Percentiles rank a stretch among this genome's conserved stretches.
Evolutionary conservation across 352 stramenopile species (phyloP).

Genomic region (Phytophthora constricta): DNA sequence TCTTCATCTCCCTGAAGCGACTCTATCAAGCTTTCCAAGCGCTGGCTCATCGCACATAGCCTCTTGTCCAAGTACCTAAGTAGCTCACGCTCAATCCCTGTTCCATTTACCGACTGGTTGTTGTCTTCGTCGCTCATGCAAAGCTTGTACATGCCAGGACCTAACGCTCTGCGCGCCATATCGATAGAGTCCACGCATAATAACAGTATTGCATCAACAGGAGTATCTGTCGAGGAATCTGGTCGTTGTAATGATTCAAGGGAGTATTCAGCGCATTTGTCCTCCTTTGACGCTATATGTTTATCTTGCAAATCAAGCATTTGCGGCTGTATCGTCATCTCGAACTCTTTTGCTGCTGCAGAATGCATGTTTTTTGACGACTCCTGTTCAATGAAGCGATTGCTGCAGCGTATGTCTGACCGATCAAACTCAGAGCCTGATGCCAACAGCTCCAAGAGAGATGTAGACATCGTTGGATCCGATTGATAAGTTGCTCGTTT

Average conservation of each 20-base stretch:
- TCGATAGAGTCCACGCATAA: constrained; percentile 56
- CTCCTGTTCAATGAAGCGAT: constrained; percentile 10
- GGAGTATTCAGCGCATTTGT: background rate
- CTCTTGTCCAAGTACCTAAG: constrained; percentile 41
- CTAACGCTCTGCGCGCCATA: constrained; percentile 48
- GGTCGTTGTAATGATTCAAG: background rate
- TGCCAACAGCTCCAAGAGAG: constrained; percentile 30
- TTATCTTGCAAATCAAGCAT: background rate
- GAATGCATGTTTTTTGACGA: constrained; percentile 10
- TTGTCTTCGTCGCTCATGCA: background rate
- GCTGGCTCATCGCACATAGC: constrained; percentile 29
- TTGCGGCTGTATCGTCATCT: background rate
- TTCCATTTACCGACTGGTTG: constrained; percentile 2
- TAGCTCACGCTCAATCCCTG: constrained; percentile 48
- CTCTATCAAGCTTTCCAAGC: constrained; percentile 24
- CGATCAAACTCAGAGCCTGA: constrained; percentile 39
- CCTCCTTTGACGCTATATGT: background rate
- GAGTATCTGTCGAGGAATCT: background rate
- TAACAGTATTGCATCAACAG: constrained; percentile 26
- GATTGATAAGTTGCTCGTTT: background rate
- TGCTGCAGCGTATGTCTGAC: background rate
- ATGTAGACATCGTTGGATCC: constrained; percentile 3
- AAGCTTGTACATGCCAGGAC: constrained; percentile 40
- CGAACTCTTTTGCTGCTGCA: constrained; percentile 1
- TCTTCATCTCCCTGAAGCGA: background rate